Percentiles rank a stretch among this genome's conserved stretches.
Conservation (phyloP, 169 alveolate genomes). For the Cyclospora cayetanensis region DNA sequence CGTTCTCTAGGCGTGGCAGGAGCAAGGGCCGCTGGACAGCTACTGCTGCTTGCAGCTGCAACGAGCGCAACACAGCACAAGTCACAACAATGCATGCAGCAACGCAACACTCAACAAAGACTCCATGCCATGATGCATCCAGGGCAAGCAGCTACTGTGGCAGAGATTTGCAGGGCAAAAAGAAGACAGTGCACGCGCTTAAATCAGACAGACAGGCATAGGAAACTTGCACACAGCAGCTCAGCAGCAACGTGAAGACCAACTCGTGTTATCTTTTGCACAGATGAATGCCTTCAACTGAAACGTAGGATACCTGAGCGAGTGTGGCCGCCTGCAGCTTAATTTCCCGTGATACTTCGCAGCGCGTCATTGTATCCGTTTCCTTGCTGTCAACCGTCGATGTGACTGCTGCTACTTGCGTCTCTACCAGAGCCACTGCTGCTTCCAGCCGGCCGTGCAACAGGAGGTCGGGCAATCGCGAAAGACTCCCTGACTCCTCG, state of each 20-base stretch:
- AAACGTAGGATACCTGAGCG: conserved; percentile 13
- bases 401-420: conserved; percentile 33
- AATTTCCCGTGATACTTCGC: conserved; percentile 18
- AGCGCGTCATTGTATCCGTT: neutral
- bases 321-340: conserved; percentile 29
- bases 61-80: neutral
- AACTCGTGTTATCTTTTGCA: neutral
- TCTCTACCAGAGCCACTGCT: conserved; percentile 29
- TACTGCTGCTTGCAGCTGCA: conserved; percentile 20
- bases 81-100: neutral
- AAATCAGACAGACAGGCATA: too few species aligned
- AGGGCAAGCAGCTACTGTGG: neutral
- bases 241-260: too few species aligned
- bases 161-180: too few species aligned
- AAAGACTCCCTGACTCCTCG: neutral
- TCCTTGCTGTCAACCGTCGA: conserved; percentile 34
- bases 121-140: too few species aligned
- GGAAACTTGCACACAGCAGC: too few species aligned
- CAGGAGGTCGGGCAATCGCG: conserved; percentile 34
- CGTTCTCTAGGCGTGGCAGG: conserved; percentile 29
- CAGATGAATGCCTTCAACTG: neutral
- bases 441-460: conserved; percentile 56
- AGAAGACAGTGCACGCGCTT: too few species aligned
- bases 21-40: conserved; percentile 37
- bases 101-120: too few species aligned